Evolutionary conservation across 257 asterid species (phyloP), one percentile per base, ranked within the genome.

Genomic region (Jacaranda copaia): DNA sequence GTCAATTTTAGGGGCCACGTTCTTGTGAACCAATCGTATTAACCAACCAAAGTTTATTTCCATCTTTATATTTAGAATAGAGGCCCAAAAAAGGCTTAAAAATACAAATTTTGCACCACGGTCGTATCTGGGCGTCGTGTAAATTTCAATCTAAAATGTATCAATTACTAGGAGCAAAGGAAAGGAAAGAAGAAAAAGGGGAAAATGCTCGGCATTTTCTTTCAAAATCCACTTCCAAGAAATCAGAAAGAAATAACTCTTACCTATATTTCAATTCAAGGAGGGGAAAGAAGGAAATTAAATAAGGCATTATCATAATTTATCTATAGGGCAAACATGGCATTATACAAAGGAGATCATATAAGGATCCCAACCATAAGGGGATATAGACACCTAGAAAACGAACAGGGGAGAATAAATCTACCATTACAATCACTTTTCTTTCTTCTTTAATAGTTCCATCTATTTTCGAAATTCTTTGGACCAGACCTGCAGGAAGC

Each of bases 281-380:
- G 62, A 16, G 16, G 60, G 64, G 32, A 62, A 19, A 1, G 53
- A 39, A 3, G 45, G 46, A 20, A 68, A 53, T 32, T 38, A 36
- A 75, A 59, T 20, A 58, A 65, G 53, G 74, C 75, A 68, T 74
- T 42, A 85, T 46, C 73, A 81, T 77, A 75, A 42, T 80, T 81
- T 84, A 69, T 82, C 92, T 84, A 73, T 84, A 75, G 76, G 80
- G 76, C 79, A 84, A 79, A 35, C 76, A 67, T 78, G 75, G 43
- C 88, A 85, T 81, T 80, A 84, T 85, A 89, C 89, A 89, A 65
- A 68, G 80, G 77, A 52, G 76, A 58, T 72, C 77, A 81, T 82
- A 77, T 45, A 80, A 75, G 53, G 75, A 71, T 81, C 78, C 83
- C 81, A 71, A 57, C 32, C 32, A 25, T 2, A 25, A 14, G 43